Evolutionary conservation across 805 yeast species (phyloP).

Genomic region (Ogataea henricii): DNA sequence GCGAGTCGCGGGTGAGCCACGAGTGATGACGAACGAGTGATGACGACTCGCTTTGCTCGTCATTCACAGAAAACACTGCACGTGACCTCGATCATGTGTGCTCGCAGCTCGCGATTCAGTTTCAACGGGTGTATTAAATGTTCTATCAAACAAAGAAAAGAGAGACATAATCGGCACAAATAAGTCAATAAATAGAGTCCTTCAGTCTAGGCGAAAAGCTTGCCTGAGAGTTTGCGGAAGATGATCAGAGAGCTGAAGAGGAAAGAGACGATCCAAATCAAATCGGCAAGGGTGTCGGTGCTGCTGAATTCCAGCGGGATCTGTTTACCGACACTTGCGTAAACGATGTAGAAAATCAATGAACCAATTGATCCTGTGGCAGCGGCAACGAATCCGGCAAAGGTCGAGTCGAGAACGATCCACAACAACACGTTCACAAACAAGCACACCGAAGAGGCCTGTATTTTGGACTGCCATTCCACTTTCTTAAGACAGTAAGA

Average conservation of each 20-base stretch:
- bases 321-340: slow-evolving; percentile 9
- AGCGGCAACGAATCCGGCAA: slow-evolving; percentile 25
- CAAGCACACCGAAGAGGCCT: slow-evolving; percentile 65
- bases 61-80: no score
- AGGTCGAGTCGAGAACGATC: slow-evolving; percentile 40
- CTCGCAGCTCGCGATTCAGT: no score
- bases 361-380: slow-evolving; percentile 20
- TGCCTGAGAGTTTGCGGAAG: slow-evolving; percentile 71
- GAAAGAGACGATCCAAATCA: slow-evolving; percentile 62
- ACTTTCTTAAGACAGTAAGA: slow-evolving; percentile 68
- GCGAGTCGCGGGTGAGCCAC: no score
- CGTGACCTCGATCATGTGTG: no score
- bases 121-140: no score
- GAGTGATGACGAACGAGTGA: neutral
- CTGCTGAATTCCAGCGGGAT: slow-evolving; percentile 6
- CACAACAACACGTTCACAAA: slow-evolving; percentile 65
- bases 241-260: slow-evolving; percentile 65
- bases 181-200: neutral
- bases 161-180: neutral
- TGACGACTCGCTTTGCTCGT: no score
- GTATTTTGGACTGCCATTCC: slow-evolving; percentile 68
- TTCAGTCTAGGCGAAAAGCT: slow-evolving; percentile 4
- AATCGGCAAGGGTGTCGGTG: slow-evolving; percentile 37
- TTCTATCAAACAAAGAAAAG: neutral
- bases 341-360: slow-evolving; percentile 15